Evolutionary conservation across 2,329 filamentous ascomycete species (phyloP).

Genomic region (Apiospora marii): DNA sequence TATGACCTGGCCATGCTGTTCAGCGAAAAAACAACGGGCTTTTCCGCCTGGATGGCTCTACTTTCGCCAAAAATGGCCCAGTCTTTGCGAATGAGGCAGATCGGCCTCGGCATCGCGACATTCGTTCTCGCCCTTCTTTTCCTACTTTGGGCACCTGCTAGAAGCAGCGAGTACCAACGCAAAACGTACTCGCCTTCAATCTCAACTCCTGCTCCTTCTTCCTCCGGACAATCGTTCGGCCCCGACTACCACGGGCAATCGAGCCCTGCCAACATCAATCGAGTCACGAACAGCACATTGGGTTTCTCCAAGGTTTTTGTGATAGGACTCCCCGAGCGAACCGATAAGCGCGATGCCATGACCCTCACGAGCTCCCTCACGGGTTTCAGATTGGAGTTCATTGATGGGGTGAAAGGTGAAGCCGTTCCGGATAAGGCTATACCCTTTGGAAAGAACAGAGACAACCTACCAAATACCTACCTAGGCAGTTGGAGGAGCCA

Average conservation of each 20-base stretch:
- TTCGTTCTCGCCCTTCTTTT: not conserved
- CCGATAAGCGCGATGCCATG: slow-evolving; percentile 58
- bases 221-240: not conserved
- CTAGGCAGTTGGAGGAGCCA: slow-evolving; percentile 52
- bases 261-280: slow-evolving; percentile 24
- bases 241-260: slow-evolving; percentile 21
- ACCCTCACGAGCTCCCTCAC: slow-evolving; percentile 50
- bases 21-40: not conserved
- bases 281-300: slow-evolving; percentile 38
- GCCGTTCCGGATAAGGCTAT: slow-evolving; percentile 51
- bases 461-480: slow-evolving; percentile 40
- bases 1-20: not conserved
- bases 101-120: slow-evolving; percentile 5
- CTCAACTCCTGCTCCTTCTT: not conserved
- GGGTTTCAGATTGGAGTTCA: slow-evolving; percentile 51
- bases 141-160: not conserved
- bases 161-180: not conserved
- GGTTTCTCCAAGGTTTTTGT: slow-evolving; percentile 47
- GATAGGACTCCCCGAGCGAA: slow-evolving; percentile 54
- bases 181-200: not conserved
- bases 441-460: slow-evolving; percentile 43
- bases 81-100: slow-evolving; percentile 19
- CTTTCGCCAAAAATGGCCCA: slow-evolving; percentile 12
- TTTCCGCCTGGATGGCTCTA: not conserved
- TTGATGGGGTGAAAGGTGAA: slow-evolving; percentile 52